Evolutionary conservation across 140 eudicot species (phyloP), one percentile per base, ranked within the genome.

Genomic region (Ambrosia hybrid): DNA sequence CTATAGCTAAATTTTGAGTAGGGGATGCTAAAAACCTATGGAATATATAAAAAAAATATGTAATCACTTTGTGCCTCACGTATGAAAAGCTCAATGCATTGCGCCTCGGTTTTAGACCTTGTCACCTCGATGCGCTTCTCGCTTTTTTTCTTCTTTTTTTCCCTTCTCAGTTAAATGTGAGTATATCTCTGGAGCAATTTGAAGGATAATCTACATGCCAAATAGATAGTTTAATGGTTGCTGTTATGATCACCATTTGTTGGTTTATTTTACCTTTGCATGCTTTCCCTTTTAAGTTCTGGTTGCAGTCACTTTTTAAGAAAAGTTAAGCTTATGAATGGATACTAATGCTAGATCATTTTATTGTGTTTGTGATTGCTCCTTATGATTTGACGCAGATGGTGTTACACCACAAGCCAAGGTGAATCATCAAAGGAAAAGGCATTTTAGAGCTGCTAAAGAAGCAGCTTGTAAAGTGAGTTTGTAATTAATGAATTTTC

Each of bases 401-500:
- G 71, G 71, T 65, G 71, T 65, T 65, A 56, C 71, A 17, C 71
- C 71, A 41, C 55, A 37, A 45, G 56, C 71, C 33, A 63, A 63
- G 68, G 37, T 63, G 68, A 63, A 63, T 38, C 26, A 63, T 38
- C 68, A 63, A 38, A 21, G 71, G 56, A 65, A 15, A 65, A 7
- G 39, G 16, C 56, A 26, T 61, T 61, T 61, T 46, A 61, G 46
- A 34, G 6, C 67, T 61, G 71, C 64, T 58, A 58, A 8, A 26
- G 64, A 58, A 58, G 13, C 38, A 3, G 64, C 38, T 15, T 0
- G 15, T 65, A 3, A 41, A 65, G 71, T 65, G 71, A 43, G 71
- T 65, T 65, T 61, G 4, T 34, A 36, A 61, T 9, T 61, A 17
- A 3, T 61, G 17, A 39, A 61, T 9, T 3, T 61, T 61, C 16